Evolutionary conservation across 805 yeast genomes (phyloP), one percentile per base, ranked within the genome.

Genomic region (Barnettozyma botsteinii): DNA sequence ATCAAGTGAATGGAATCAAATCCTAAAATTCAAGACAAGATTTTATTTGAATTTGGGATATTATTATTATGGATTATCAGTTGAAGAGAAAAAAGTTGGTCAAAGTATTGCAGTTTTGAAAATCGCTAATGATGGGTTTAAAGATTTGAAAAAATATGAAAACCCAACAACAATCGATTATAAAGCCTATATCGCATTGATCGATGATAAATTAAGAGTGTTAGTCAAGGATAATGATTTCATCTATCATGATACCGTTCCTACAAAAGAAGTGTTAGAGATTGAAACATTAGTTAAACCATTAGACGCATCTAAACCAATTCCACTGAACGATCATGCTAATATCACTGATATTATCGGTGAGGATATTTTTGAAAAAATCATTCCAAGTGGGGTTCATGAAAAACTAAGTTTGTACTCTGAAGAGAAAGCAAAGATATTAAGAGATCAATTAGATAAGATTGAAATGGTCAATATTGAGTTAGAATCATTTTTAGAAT

Each of bases 321-420:
- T 80, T 6, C 66, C 79, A 3, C 51, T 79, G 26, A 62, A 60
- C 31, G 73, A 70, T n/a, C 72, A 66, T 35, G 41, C 43, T n/a
- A 70, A 66, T 33, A 65, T 83, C 31, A 67, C 68, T 30, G 63
- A 69, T 10, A 49, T 70, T 35, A 59, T 68, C 40, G 69, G 67
- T 8, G 61, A 61, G 33, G 81, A 79, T 45, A 67, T 91, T 33
- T 86, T 86, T 60, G 81, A 73, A 35, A 81, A 80, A 46, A 84
- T 91, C 17, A 77, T 93, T 6, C 98, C 98, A 2, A 68, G 88
- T 55, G 75, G 79, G 25, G 87, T 91, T 15, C 95, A 88, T 55
- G 96, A 91, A 61, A 78, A 84, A 51, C 75, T 86, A 38, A 85
- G 96, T 46, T 68, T 80, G 47, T 93, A 93, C 58, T 83, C 96